Evolutionary conservation across 2,329 filamentous ascomycete genomes (phyloP), one percentile per base, ranked within the genome.

Genomic region (Nakataea oryzae): DNA sequence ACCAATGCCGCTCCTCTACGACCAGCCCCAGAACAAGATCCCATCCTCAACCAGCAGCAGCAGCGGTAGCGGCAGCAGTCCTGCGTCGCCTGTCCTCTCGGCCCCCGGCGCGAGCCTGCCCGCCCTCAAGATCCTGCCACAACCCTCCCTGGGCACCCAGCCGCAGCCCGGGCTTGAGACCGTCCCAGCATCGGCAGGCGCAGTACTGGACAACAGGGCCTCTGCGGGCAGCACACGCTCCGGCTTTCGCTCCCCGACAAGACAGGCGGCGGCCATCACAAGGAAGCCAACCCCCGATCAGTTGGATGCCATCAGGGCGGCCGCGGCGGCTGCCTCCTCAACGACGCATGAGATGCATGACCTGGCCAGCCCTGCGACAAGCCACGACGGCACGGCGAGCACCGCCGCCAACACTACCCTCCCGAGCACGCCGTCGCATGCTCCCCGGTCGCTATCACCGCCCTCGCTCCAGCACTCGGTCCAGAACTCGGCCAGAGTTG

Each of bases 281-380:
- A 81, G 87, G 65, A 77, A 86, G 62, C 85, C 89, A 66, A 89
- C 87, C 65, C 86, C 87, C 66, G 88, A 91, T 56, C 74, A 74
- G 55, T 65, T 71, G 64, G 79, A 81, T 56, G 63, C 67, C 69
- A 69, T 21, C 41, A 21, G n/a, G 17, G 41, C 41, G 1, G 41
- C 17, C 41, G n/a, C 17, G 21, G 17, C 21, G n/a, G 41, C 41
- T 6, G 21, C 41, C n/a, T 6, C 41, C 6, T 1, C 41, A n/a
- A 50, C 11, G n/a, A 66, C 67, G 69, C 66, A 50, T 13, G 64
- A 64, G 34, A 55, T 64, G 58, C 64, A 67, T 57, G 63, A 64
- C 56, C 58, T 62, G n/a, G 68, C 69, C 65, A 70, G 66, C 21
- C 30, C 26, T 28, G 17, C 21, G 64, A 60, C 41, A 50, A 61